Conservation (phyloP, 2,329 filamentous ascomycete genomes). For the Arthrinium puccinioides region DNA sequence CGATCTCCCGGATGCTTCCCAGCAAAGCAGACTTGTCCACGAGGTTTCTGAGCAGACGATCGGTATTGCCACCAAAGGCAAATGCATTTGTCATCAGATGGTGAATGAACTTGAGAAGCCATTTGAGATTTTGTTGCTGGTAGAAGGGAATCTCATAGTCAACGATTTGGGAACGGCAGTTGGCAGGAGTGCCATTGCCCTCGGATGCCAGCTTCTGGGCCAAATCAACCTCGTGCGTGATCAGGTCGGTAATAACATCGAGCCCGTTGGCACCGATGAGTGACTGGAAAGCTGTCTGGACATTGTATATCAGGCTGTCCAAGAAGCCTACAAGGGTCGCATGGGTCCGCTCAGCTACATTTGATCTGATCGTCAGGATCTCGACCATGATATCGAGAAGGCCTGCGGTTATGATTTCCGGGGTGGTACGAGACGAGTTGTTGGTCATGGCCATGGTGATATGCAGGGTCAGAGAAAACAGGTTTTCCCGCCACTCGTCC, state of each 20-base stretch:
- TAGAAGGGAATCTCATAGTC: slow-evolving; percentile 93
- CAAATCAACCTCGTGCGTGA: slow-evolving; percentile 68
- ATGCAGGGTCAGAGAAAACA: slow-evolving; percentile 82
- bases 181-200: slow-evolving; percentile 62
- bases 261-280: slow-evolving; percentile 79
- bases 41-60: slow-evolving; percentile 82
- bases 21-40: slow-evolving; percentile 89
- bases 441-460: slow-evolving; percentile 65
- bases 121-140: slow-evolving; percentile 87
- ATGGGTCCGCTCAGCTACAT: slow-evolving; percentile 75
- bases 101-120: slow-evolving; percentile 91
- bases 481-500: slow-evolving; percentile 83
- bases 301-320: slow-evolving; percentile 78
- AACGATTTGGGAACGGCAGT: slow-evolving; percentile 71
- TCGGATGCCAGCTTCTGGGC: slow-evolving; percentile 59
- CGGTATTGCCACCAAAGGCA: slow-evolving; percentile 68
- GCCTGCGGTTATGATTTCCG: slow-evolving; percentile 81
- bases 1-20: slow-evolving; percentile 69
- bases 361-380: slow-evolving; percentile 74
- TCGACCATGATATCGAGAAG: slow-evolving; percentile 87
- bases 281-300: slow-evolving; percentile 76
- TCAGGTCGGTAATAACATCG: slow-evolving; percentile 82
- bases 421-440: slow-evolving; percentile 18
- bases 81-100: slow-evolving; percentile 82
- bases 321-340: slow-evolving; percentile 80